Conservation (phyloP, 108 stramenopile genomes). For the Cyclotella sp. region DNA sequence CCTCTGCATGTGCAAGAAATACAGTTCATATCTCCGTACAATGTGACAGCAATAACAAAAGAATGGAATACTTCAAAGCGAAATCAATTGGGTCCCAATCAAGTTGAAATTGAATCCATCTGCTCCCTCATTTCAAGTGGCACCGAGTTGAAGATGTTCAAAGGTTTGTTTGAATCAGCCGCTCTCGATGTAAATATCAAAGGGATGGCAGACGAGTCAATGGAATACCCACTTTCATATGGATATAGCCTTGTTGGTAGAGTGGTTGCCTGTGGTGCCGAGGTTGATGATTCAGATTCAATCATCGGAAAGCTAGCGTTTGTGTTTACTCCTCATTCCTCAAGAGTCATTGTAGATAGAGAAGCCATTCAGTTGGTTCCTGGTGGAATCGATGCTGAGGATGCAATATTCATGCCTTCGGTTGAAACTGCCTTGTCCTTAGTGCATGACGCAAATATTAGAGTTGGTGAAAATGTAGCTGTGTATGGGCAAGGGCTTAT, state of each 20-base stretch:
- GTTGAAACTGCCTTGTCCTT: constrained; percentile 93
- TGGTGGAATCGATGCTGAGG: constrained; percentile 80
- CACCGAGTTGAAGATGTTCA: constrained; percentile 92
- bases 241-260: constrained; percentile 89
- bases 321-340: constrained; percentile 87
- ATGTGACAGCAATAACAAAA: constrained; percentile 60
- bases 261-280: constrained; percentile 72
- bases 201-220: constrained; percentile 82
- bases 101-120: constrained; percentile 74
- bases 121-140: constrained; percentile 92
- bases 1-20: constrained; percentile 54
- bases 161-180: constrained; percentile 83
- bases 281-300: constrained; percentile 56
- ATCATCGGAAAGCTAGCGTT: constrained; percentile 80
- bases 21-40: constrained; percentile 64
- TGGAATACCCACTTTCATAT: constrained; percentile 90
- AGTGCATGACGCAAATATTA: constrained; percentile 88
- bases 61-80: constrained; percentile 26
- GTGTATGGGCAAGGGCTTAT: constrained; percentile 94
- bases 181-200: constrained; percentile 87
- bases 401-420: constrained; percentile 95
- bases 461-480: constrained; percentile 88
- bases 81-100: constrained; percentile 49
- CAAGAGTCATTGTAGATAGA: constrained; percentile 72
- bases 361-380: constrained; percentile 84